Evolutionary conservation across 768 basidiomycete species (phyloP), one percentile per base, ranked within the genome.

Genomic region (Auriculariales sp.): DNA sequence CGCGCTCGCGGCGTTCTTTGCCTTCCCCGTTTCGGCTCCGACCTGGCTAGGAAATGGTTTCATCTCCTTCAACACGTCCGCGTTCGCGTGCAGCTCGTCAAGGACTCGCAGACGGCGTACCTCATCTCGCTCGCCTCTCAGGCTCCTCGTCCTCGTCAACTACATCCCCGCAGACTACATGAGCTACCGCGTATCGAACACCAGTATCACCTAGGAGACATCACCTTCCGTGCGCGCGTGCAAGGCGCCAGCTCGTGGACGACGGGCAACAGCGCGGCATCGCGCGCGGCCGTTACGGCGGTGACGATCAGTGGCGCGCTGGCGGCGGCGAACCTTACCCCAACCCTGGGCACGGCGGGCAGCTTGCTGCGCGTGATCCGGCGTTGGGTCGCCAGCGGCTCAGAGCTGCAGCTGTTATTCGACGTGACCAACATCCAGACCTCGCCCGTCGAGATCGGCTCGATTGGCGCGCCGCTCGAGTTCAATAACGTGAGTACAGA

Each of bases 91-190:
- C 68, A 71, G 50, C 63, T 76, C 15, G 72, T 77, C 42, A 75
- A 73, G 54, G 75, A 77, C 54, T 76, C 74, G 1, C 76, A 78
- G 58, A 75, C 73, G 0, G 59, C 74, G 4, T 75, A 73, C 57
- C 76, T 74, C n/a, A 58, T 77, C 47, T 66, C 61, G 36, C 66
- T 73, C 12, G 54, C 46, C 27, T 44, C 39, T 5, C 27, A 36
- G n/a, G 56, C 69, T 17, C 55, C 62, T 33, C 71, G 74, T 6
- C 66, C 71, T 47, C n/a, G n/a, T n/a, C n/a, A n/a, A n/a, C n/a
- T n/a, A n/a, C n/a, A n/a, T n/a, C n/a, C n/a, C n/a, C n/a, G n/a
- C n/a, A n/a, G n/a, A n/a, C n/a, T n/a, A n/a, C n/a, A n/a, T n/a
- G n/a, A n/a, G n/a, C n/a, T n/a, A n/a, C n/a, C n/a, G n/a, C n/a